These are phyloP conservation scores for Pestalotiopsis sp. DNA, from an alignment of 2,329 filamentous ascomycete species.

Conservation along the genomic window DNA sequence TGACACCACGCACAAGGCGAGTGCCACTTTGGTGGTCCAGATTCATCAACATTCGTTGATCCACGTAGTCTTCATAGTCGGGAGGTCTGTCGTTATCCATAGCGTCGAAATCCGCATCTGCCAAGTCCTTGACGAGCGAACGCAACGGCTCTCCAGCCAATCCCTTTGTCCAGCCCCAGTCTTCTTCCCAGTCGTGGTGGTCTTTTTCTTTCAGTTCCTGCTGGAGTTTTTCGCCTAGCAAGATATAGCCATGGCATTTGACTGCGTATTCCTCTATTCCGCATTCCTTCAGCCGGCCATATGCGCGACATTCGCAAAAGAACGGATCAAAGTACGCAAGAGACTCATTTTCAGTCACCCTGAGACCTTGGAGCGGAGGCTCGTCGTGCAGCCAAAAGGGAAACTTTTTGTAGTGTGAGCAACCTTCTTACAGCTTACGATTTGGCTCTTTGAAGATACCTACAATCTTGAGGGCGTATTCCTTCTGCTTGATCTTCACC, in stretches of 20 bases:
- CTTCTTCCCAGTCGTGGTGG: background rate
- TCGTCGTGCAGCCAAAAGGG: background rate
- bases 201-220: background rate
- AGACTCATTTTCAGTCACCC: background rate
- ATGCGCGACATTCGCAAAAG: background rate
- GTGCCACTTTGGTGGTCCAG: background rate
- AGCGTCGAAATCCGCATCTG: background rate
- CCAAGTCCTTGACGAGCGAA: background rate
- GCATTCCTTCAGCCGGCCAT: background rate
- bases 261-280: background rate
- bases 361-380: background rate
- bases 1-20: background rate
- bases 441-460: background rate
- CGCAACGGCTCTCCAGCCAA: background rate
- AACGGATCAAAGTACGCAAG: background rate
- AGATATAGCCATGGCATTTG: background rate
- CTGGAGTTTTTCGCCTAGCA: background rate
- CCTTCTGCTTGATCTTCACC: slow-evolving; percentile 6
- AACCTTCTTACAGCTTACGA: background rate
- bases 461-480: slow-evolving; percentile 13
- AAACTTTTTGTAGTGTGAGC: background rate
- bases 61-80: background rate
- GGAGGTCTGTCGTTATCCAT: background rate
- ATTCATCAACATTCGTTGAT: background rate
- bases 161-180: background rate